Base-by-base conservation (phyloP, 768 basidiomycete species). In the Collybia sordida region DNA sequence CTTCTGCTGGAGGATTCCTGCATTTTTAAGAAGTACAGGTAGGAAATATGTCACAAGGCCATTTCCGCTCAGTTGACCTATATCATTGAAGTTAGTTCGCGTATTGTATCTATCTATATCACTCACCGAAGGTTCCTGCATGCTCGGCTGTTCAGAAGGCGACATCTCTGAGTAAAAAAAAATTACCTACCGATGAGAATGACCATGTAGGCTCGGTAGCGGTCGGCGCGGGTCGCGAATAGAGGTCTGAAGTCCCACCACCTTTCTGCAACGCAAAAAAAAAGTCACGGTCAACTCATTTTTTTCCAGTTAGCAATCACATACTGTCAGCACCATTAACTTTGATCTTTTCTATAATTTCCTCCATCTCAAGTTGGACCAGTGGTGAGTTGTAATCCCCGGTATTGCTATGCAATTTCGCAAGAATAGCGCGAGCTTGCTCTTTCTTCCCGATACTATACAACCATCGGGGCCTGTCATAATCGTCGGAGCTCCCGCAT, bases 201-300 rank as follows among this genome's bases (percentile, higher is more conserved):
- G 44, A 78, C 74, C 72, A 81, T 75, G 47, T 71, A 73, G n/a
- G 76, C 70, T 17, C 79, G 67, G 58, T 77, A 76, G 38, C 78
- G 64, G 58, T 75, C 72, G 6, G 70, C 72, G 11, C 64, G 63
- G 27, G 70, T 76, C 37, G 63, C 68, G 65, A 82, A 80, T n/a
- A 81, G 59, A 12, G 73, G 71, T 36, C 76, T 63, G 67, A 78
- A 81, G 59, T 81, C 79, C 79, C 79, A 82, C 71, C 73, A 81
- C 24, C 63, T 61, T 51, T 77, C 76, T 74, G 46, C 1, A 38
- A 31, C 14, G 31, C 31, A 14, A 31, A 31, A 12, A 6, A 12
- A 44, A 37, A 14, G 18, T 28, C 9, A 24, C 11, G 4, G 15
- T 14, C 7, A 36, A 9, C 15, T 18, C 21, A 15, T 27, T 7